Evolutionary conservation across 495 filamentous ascomycete genomes (phyloP), one percentile per base, ranked within the genome.

Genomic region (Aspergillus ellipticus): DNA sequence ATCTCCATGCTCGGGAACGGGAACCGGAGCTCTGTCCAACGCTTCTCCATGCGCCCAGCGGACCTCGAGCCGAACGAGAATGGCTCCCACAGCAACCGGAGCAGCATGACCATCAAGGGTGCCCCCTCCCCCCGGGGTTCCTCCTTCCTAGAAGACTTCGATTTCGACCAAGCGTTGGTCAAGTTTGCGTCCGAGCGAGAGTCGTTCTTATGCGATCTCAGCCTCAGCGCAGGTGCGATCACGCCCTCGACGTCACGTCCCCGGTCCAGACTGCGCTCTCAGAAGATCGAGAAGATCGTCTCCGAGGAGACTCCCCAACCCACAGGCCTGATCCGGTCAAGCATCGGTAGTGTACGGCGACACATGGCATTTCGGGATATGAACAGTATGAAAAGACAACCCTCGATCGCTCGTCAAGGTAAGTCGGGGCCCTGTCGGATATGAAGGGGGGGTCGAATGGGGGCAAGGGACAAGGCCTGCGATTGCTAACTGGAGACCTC

Each of bases 181-280:
- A 97, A 96, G 69, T 98, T 98, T 72, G 90, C 94, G 39, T 88
- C 88, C 46, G 94, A 97, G 72, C 79, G 94, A 59, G 94, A 98
- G 60, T 87, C 86, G 57, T 97, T 98, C 67, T 67, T 98, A 62
- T 90, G 95, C 51, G 94, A 98, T 69, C 78, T 97, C 57, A 90
- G 86, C 65, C 87, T 96, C 68, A 92, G 83, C 62, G 91, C 93
- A 19, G 94, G 93, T 42, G 89, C 89, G 8, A 79, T 85, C 42
- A 85, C 90, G 19, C 76, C 85, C 22, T 84, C 87, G n/a, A n/a
- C n/a, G 64, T 80, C 83, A 19, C 82, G 85, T 24, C 85, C 87
- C 42, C 85, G 88, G 74, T 84, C 87, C 17, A 83, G 88, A 52
- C 83, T 89, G 43, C 85, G 88, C 55, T 83, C 92, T 11, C 88